Evolutionary conservation across 495 filamentous ascomycete species (phyloP).

Genomic region (Hyphodiscus hymeniophilus): DNA sequence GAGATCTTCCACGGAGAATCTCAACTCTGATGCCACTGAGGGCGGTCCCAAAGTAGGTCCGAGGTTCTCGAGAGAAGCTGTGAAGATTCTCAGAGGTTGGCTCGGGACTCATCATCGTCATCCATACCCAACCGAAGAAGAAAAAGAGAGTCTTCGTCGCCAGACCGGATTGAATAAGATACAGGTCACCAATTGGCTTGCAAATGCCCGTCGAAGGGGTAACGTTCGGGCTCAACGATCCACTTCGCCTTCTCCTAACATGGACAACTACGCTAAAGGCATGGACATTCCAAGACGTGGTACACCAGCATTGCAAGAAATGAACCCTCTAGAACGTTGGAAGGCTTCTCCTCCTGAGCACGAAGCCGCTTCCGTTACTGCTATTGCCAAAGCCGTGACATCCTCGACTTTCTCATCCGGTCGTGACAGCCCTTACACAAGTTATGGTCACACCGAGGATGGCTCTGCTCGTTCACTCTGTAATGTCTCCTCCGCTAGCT

Average conservation of each 20-base stretch:
- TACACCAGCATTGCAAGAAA: conserved; percentile 45
- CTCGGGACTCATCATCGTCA: conserved; percentile 63
- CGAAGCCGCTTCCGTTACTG: conserved; percentile 72
- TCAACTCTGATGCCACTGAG: conserved; percentile 1
- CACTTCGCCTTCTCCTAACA: conserved; percentile 42
- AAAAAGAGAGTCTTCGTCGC: conserved; percentile 65
- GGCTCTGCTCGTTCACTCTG: conserved; percentile 63
- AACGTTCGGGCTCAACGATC: conserved; percentile 56
- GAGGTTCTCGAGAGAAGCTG: conserved; percentile 62
- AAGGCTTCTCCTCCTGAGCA: conserved; percentile 78
- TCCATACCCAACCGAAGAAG: conserved; percentile 74
- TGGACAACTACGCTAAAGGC: conserved; percentile 41
- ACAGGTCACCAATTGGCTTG: conserved; percentile 82
- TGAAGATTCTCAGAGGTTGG: conserved; percentile 73
- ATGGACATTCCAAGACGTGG: conserved; percentile 57
- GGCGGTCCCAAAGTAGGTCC: conserved; percentile 35
- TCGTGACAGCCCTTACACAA: conserved; percentile 33
- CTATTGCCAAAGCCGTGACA: conserved; percentile 69
- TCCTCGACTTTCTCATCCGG: conserved; percentile 44
- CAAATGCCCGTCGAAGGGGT: conserved; percentile 70
- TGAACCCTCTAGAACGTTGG: conserved; percentile 84
- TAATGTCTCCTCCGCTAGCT: conserved; percentile 62
- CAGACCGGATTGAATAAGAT: conserved; percentile 65
- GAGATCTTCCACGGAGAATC: conserved; percentile 6
- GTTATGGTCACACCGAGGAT: conserved; percentile 48